Base-by-base conservation (phyloP, 768 basidiomycete species). In the Boletus barrowsii region DNA sequence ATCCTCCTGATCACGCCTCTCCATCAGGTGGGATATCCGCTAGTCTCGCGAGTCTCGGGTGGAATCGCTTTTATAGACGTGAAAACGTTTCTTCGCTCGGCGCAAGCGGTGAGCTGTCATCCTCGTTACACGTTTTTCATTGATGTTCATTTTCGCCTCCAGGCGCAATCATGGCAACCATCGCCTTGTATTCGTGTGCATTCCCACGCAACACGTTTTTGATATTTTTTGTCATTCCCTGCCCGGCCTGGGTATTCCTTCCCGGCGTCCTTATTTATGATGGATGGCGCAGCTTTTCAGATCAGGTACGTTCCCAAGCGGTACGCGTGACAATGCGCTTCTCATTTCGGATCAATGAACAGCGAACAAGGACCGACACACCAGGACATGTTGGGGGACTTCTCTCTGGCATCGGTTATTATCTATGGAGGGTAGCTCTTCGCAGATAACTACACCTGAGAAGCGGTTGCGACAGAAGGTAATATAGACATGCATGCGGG, bases 231-330 rank as follows among this genome's bases (percentile, higher is more conserved):
- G 81, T 92, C 60, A 72, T 92, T 24, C 91, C 90, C 24, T 75
- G 88, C 53, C 90, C 91, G 0, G 90, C 90, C 0, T 93, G 88
- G 88, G 75, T 79, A 3, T 80, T 80, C 45, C 86, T 91, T 0
- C 70, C 80, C 0, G 90, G 86, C 6, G 68, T 93, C 42, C 70
- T 71, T 3, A 49, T 70, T n/a, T 71, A 66, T 47, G 71, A 73
- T 33, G 68, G 62, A 29, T 71, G 68, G 62, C 69, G 70, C 37
- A 73, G 66, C 54, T 51, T 76, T 29, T 58, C 63, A 24, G 70
- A 76, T 53, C 54, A 61, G 64, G 73, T 75, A 40, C 52, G 74
- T 62, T 33, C 29, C 49, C 33, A 10, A 26, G 20, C 10, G 14
- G 26, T 20, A 40, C 14, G 26, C 43, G 22, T 42, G 5, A 18